Evolutionary conservation across 116 monocot genomes (phyloP), one percentile per base, ranked within the genome.

Genomic region (Trichopus zeylanicus): DNA sequence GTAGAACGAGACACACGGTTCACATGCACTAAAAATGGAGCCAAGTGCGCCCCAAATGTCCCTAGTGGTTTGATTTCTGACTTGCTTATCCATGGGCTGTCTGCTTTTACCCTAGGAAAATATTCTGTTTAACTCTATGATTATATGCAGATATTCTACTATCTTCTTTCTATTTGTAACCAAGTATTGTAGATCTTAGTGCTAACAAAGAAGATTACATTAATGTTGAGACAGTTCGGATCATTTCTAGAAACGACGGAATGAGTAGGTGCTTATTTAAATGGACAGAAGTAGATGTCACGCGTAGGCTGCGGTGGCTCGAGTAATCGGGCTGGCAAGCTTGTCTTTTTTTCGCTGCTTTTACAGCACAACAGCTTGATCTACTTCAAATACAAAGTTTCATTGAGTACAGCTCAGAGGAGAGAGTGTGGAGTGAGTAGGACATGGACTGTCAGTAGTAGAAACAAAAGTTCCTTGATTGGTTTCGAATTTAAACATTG

Each of bases 21-120:
- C 61, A 56, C 79, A 79, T 74, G 79, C 74, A 74, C 66, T 35
- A 65, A 59, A 26, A 64, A 42, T 26, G 26, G 22, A 54, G 32
- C 18, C 38, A 49, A 9, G 7, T 24, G 23, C 19, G 21, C 6
- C 2, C 19, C 49, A 24, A 23, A 49, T 49, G 29, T 12, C 56
- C 55, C 12, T 34, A 31, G 18, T 34, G 35, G 16, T 35, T 33
- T 31, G 31, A n/a, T n/a, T n/a, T n/a, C n/a, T n/a, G n/a, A n/a
- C n/a, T n/a, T n/a, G n/a, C n/a, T n/a, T n/a, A n/a, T n/a, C n/a
- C n/a, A n/a, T n/a, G n/a, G n/a, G n/a, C n/a, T n/a, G n/a, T n/a
- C 32, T 22, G 22, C 20, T 16, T 33, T 57, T 29, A 29, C 19
- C 34, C 15, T 21, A 4, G 6, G 34, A 57, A 6, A n/a, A n/a